Percentiles rank a stretch among this genome's conserved stretches.
Conservation (phyloP, 164 flowering plant genomes). For the Cinnamomum chago region DNA sequence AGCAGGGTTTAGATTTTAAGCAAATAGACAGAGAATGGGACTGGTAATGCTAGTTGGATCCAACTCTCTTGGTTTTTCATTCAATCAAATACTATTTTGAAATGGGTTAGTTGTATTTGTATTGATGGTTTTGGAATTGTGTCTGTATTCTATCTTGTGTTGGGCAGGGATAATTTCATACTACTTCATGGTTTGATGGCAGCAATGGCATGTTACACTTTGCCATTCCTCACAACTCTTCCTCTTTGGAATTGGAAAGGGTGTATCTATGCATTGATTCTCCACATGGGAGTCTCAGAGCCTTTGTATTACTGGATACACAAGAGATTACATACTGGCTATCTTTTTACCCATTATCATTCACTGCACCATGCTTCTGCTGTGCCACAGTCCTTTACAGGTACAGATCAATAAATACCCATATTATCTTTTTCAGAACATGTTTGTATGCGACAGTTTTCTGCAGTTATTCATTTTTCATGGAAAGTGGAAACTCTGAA, state of each 20-base stretch:
- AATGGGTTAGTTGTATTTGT: no score
- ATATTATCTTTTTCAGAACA: not conserved
- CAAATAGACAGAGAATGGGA: slow-evolving; percentile 85
- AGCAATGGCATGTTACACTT: slow-evolving; percentile 35
- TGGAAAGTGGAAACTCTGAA: no score
- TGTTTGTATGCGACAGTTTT: no score
- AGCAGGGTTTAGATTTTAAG: slow-evolving; percentile 57
- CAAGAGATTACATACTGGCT: slow-evolving; percentile 38
- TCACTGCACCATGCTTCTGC: slow-evolving; percentile 69
- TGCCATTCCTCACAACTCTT: slow-evolving; percentile 37
- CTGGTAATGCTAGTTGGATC: slow-evolving; percentile 40
- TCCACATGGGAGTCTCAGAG: slow-evolving; percentile 71
- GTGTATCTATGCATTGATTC: slow-evolving; percentile 31
- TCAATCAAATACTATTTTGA: not conserved
- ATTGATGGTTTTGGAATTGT: not conserved
- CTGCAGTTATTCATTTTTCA: no score
- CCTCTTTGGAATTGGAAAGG: slow-evolving; percentile 66
- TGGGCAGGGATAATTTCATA: slow-evolving; percentile 75
- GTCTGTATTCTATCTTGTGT: not conserved
- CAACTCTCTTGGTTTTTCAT: not conserved
- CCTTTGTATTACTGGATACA: slow-evolving; percentile 73
- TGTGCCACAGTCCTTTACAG: slow-evolving; percentile 58
- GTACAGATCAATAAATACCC: slow-evolving; percentile 27
- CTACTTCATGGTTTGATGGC: slow-evolving; percentile 61
- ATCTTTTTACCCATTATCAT: slow-evolving; percentile 56